Percentiles rank a stretch among this genome's conserved stretches.
Conservation (phyloP, 306 rosid genomes). For the Dicorynia guianensis region DNA sequence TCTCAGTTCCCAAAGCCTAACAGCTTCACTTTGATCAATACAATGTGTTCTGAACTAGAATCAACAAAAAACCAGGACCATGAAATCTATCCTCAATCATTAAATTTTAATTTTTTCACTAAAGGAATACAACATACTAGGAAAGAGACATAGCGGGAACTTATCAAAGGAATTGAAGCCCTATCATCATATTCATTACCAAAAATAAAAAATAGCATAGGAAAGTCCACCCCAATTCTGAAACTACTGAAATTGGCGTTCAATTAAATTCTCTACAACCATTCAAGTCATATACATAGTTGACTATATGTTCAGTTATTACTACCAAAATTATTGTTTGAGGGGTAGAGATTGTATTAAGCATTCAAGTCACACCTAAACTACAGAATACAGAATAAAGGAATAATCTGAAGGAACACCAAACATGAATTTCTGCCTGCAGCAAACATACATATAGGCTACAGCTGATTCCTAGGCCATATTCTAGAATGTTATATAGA, state of each 20-base stretch:
- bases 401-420: too few species aligned
- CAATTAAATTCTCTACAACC: slow-evolving; percentile 9
- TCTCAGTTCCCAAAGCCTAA: slow-evolving; percentile 46
- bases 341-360: not conserved
- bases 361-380: not conserved
- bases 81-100: slow-evolving; percentile 11
- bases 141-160: slow-evolving; percentile 13
- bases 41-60: slow-evolving; percentile 50
- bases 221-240: slow-evolving; percentile 18
- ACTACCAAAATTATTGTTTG: slow-evolving; percentile 2
- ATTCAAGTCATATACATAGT: slow-evolving; percentile 9
- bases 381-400: too few species aligned
- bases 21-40: slow-evolving; percentile 43
- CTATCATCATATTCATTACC: not conserved
- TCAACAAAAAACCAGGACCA: slow-evolving; percentile 34
- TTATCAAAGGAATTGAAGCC: slow-evolving; percentile 9
- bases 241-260: slow-evolving; percentile 17
- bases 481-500: not conserved
- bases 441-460: slow-evolving; percentile 5
- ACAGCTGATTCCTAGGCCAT: not conserved
- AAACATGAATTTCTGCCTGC: too few species aligned
- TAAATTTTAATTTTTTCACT: not conserved
- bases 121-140: slow-evolving; percentile 36
- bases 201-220: not conserved
- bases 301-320: not conserved